A percentile compares a stretch with the other conserved stretches of the same genome.
phyloP scores from a whole-genome alignment of 2,329 filamentous ascomycete species.

The Amauroascus verrucosus region DNA sequence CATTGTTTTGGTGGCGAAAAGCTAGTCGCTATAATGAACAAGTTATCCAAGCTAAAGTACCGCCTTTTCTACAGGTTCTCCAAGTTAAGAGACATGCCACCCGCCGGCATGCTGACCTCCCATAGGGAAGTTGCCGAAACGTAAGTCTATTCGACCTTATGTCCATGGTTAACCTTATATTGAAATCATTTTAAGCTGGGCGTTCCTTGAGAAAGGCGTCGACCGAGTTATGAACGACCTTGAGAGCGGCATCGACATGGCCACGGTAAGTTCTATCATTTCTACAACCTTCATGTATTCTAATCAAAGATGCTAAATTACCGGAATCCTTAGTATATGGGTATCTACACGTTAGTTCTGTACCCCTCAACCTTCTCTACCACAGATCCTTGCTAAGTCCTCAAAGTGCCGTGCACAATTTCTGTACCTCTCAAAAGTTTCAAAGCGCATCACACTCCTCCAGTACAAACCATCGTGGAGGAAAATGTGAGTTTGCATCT shows the following conservation, averaged over 20 bases:
- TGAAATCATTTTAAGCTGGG: slow-evolving; percentile 53
- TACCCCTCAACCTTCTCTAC: slow-evolving; percentile 8
- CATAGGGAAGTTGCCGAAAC: slow-evolving; percentile 52
- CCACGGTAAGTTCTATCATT: slow-evolving; percentile 50
- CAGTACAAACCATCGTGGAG: slow-evolving; percentile 49
- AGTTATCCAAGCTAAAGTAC: neutral
- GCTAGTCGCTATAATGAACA: neutral
- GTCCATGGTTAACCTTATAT: neutral
- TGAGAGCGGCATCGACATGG: slow-evolving; percentile 86
- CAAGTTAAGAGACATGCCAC: slow-evolving; percentile 25
- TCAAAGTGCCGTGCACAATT: slow-evolving; percentile 82
- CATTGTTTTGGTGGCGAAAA: neutral
- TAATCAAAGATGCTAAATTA: slow-evolving; percentile 11
- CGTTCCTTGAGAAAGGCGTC: slow-evolving; percentile 77
- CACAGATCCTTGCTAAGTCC: neutral
- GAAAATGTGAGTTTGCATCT: slow-evolving; percentile 36
- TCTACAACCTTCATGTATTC: neutral
- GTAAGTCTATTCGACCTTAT: slow-evolving; percentile 36
- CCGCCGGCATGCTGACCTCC: slow-evolving; percentile 36
- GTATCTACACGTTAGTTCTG: slow-evolving; percentile 67
- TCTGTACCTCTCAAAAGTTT: slow-evolving; percentile 94
- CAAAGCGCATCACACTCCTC: slow-evolving; percentile 41
- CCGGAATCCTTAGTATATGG: slow-evolving; percentile 63
- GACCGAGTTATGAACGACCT: slow-evolving; percentile 88
- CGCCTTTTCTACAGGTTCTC: neutral